Evolutionary conservation across 2,329 filamentous ascomycete genomes (phyloP).

Genomic region (Cryphonectria parasitica): DNA sequence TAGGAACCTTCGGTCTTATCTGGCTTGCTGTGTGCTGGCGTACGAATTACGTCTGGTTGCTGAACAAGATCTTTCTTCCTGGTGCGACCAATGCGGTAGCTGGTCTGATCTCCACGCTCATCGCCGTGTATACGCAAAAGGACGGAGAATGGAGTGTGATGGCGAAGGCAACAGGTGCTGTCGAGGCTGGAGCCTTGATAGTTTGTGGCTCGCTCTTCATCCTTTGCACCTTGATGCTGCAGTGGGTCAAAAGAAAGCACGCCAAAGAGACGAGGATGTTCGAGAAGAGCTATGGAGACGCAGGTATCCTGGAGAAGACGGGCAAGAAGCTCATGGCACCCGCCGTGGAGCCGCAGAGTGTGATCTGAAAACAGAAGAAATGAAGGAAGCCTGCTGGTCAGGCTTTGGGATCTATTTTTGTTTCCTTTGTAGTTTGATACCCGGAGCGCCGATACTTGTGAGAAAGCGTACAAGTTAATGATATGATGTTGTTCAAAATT

Average conservation of each 20-base stretch:
- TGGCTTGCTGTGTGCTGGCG: constrained; percentile 49
- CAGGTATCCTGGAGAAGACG: constrained; percentile 11
- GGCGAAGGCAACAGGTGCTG: constrained; percentile 21
- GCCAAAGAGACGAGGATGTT: constrained; percentile 16
- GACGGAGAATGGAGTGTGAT: constrained; percentile 45
- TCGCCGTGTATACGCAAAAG: constrained; percentile 54
- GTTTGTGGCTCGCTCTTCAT: constrained; percentile 18
- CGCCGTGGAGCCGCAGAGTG: constrained; percentile 21
- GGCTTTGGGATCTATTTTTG: not conserved
- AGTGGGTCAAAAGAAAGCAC: constrained; percentile 23
- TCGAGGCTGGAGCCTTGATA: constrained; percentile 31
- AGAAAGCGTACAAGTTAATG: not conserved
- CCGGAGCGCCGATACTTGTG: not conserved
- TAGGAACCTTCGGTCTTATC: constrained; percentile 45
- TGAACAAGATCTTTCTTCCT: constrained; percentile 54
- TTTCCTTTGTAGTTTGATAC: not conserved
- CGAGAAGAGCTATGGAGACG: constrained; percentile 14
- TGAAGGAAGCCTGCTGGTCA: not conserved
- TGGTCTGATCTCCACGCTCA: constrained; percentile 53
- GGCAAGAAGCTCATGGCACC: constrained; percentile 17
- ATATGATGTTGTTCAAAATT: not conserved
- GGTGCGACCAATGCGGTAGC: constrained; percentile 52
- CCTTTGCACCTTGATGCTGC: constrained; percentile 19
- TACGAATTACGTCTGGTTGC: constrained; percentile 57
- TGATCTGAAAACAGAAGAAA: not conserved